Base-by-base conservation (phyloP, 352 stramenopile species). In the Pythium vanterpoolii region DNA sequence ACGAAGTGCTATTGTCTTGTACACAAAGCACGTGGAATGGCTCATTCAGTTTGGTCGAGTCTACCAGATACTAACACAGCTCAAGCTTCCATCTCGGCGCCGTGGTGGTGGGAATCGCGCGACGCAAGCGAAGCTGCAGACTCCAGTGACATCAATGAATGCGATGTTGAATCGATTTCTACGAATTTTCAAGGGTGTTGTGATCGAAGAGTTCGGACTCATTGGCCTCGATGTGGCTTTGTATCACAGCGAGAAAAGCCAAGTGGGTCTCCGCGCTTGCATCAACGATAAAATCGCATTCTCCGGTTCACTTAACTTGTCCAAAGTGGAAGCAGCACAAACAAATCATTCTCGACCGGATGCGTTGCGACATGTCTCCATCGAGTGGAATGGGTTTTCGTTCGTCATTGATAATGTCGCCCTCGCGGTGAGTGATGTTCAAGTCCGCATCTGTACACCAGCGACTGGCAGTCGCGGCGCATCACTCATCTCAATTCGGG, bases 11-110 rank as follows among this genome's bases (percentile, higher is more conserved):
- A 66, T 92, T 27, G 66, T 94, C 1, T 42, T 94, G 7, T 92
- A 94, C 64, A 79, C 68, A 2, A 91, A 87, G 48, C 79, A 87
- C 18, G 66, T 92, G 8, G 85, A 91, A 46, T 90, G 83, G 79
- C 30, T 94, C 23, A 83, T 89, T 65, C 66, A 45, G 14, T 89
- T 90, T 55, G 66, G 69, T 8, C 64, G 63, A 9, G 21, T 89
- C 19, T 89, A 88, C 28, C 40, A 73, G 43, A 71, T 62, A 2
- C 31, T 89, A 3, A 62, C 66, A 33, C 49, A 40, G 3, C 55
- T 69, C 49, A 52, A 66, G 7, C 60, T 81, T 24, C 71, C 69
- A 38, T 66, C 59, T 23, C 65, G 62, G 23, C 14, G 55, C 64
- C 3, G n/a, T n/a, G n/a, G n/a, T n/a, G n/a, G n/a, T n/a, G n/a